Conservation (phyloP, 257 asterid species). For the Jasminum sambac region DNA sequence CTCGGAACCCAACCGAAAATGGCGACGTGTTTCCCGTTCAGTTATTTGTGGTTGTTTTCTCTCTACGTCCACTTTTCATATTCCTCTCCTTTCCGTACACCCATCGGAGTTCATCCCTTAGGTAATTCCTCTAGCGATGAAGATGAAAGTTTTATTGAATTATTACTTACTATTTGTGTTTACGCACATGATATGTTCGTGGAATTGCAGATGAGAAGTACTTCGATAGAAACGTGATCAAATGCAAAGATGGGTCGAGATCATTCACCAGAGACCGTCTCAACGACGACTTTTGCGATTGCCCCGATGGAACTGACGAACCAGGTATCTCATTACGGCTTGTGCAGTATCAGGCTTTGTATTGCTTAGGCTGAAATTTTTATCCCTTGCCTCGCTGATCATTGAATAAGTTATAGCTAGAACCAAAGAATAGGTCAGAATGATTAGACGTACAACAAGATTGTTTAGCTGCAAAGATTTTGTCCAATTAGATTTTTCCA, state of each 20-base stretch:
- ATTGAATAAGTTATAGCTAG: neutral
- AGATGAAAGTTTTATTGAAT: neutral
- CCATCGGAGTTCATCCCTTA: constrained; percentile 73
- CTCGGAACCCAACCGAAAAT: constrained; percentile 10
- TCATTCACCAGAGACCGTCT: constrained; percentile 68
- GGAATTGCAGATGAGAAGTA: constrained; percentile 62
- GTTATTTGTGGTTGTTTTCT: constrained; percentile 27
- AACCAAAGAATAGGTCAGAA: too few relatives aligned
- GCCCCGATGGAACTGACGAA: constrained; percentile 89
- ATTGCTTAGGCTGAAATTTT: neutral
- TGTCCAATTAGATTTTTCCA: too few relatives aligned
- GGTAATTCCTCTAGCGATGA: constrained; percentile 38
- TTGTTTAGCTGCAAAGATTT: too few relatives aligned
- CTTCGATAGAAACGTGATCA: constrained; percentile 56
- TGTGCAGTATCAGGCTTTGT: neutral
- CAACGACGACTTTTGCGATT: constrained; percentile 87
- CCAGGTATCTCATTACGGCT: constrained; percentile 54
- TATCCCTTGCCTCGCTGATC: neutral
- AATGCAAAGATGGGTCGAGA: constrained; percentile 83
- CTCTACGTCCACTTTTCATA: constrained; percentile 28
- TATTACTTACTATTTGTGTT: neutral
- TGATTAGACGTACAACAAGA: too few relatives aligned
- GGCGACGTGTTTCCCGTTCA: constrained; percentile 25
- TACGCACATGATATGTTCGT: constrained; percentile 6
- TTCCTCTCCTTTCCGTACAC: constrained; percentile 41